A percentile compares a stretch with the other conserved stretches of the same genome.
Conservation (phyloP, 2,329 filamentous ascomycete genomes). For the Cryphonectria carpinicola region DNA sequence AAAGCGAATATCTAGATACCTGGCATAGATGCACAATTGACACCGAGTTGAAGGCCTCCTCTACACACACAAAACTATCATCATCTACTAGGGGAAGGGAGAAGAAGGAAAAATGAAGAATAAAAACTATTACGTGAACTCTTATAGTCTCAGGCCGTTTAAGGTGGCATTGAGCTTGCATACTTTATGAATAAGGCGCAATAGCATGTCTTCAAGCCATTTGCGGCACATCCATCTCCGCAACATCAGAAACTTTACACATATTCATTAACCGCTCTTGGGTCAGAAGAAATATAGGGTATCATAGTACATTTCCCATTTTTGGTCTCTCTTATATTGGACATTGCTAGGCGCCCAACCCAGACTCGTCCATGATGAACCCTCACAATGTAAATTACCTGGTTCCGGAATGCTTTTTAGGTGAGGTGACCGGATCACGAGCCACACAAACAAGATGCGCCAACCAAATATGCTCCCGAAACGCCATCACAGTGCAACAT, state of each 20-base stretch:
- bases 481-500: constrained; percentile 25
- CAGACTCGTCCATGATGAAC: not conserved
- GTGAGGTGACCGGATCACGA: not conserved
- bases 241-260: not conserved
- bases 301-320: constrained; percentile 2
- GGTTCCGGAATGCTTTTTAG: not conserved
- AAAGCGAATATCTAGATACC: constrained; percentile 24
- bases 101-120: too few relatives aligned
- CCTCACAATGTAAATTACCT: not conserved
- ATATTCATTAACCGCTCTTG: not conserved
- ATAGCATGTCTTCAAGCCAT: not conserved
- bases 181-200: not conserved
- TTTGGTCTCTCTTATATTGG: not conserved
- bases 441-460: constrained; percentile 1
- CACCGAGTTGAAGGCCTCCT: constrained; percentile 8
- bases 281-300: not conserved
- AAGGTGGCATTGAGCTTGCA: not conserved
- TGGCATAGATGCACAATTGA: constrained; percentile 20
- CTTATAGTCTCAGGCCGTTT: not conserved
- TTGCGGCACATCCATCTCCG: not conserved
- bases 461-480: not conserved
- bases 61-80: not conserved
- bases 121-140: not conserved
- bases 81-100: not conserved
- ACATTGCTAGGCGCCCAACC: not conserved